Base-by-base conservation (phyloP, 139 green algal genomes). In the Chlorella sp. region DNA sequence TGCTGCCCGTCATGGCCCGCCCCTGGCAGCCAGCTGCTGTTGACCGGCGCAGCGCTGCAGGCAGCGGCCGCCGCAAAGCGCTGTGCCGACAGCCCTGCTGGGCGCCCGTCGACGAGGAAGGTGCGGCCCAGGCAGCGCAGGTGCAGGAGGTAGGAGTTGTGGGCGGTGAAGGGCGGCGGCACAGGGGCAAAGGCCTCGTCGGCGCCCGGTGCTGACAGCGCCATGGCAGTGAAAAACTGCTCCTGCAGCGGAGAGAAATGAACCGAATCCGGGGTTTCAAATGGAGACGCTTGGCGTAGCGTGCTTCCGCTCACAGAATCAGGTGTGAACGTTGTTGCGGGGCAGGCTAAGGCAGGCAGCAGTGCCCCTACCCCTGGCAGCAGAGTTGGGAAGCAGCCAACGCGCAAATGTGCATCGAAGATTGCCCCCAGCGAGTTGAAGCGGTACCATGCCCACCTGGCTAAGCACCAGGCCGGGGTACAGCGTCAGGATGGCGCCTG, bases 131-230 rank as follows among this genome's bases (percentile, higher is more conserved):
- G 30, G 66, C 84, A 81, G 79, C 79, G 79, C 39, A 81, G 68
- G 22, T 80, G 39, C 15, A 88, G 84, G 39, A 88, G 18, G 84
- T 88, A 88, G 2, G 30, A 30, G 39, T 88, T 88, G 68, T 80
- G 16, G 26, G 61, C 37, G 32, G 30, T 40, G 14, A 64, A 88
- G 42, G 84, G 3, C 9, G 84, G 84, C 68, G 68, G 68, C 12
- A 39, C 48, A 21, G 84, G 84, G 22, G 84, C 84, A 68, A 69
- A 88, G 30, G 68, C 66, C 30, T 88, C 84, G 30, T 88, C 84
- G 11, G 69, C 82, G 34, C 37, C 82, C 3, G 57, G 82, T 12
- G 60, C 18, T 9, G 60, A 48, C 4, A 60, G 32, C 0, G 37
- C 68, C 39, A 88, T 64, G 9, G 53, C 79, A 26, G 37, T 5